Evolutionary conservation across 179 eudicot species (phyloP).

Genomic region (Heliamphora pulchella): DNA sequence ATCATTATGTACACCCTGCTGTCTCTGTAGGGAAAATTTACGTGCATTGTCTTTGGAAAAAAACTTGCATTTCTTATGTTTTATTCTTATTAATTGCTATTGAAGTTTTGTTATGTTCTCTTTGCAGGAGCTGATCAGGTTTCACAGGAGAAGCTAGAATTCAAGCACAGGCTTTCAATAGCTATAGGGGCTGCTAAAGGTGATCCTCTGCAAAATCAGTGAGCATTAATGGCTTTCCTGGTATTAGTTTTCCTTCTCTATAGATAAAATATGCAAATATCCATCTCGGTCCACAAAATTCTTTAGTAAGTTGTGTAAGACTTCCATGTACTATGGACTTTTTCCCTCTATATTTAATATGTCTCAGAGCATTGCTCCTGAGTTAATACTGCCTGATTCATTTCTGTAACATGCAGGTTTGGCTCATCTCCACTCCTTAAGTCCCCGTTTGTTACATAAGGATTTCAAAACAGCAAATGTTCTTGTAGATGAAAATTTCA

Average conservation of each 20-base stretch:
- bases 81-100: conserved; percentile 15
- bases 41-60: not conserved
- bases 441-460: conserved; percentile 89
- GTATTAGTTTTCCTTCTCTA: conserved; percentile 58
- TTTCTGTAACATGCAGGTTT: conserved; percentile 48
- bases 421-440: conserved; percentile 87
- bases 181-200: conserved; percentile 99
- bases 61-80: not conserved
- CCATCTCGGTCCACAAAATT: conserved; percentile 12
- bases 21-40: not conserved
- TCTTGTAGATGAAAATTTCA: conserved; percentile 93
- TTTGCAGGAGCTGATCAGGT: conserved; percentile 61
- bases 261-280: conserved; percentile 23
- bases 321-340: not conserved
- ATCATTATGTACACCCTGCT: not conserved
- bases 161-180: conserved; percentile 91
- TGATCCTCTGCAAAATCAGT: conserved; percentile 98
- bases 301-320: conserved; percentile 12
- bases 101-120: not conserved
- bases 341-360: not conserved
- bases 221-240: conserved; percentile 96
- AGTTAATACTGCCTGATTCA: conserved; percentile 13
- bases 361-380: not conserved
- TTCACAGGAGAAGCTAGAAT: conserved; percentile 84
- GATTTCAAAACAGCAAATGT: conserved; percentile 95